Conservation (phyloP, 2,329 filamentous ascomycete genomes). For the Thermochaetoides dissita region DNA sequence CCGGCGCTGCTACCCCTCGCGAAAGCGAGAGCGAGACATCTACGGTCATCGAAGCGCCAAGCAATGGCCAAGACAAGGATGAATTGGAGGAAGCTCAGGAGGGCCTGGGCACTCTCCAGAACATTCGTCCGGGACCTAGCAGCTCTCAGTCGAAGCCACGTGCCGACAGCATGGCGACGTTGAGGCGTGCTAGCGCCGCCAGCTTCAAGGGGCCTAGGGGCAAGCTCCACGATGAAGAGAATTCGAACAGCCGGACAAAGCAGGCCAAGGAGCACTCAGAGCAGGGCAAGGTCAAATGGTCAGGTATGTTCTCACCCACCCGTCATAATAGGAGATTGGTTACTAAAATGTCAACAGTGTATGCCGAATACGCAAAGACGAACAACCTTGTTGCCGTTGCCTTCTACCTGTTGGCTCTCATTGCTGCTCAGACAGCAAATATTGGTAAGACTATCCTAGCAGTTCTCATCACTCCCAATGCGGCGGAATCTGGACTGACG, state of each 20-base stretch:
- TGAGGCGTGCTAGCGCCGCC: conserved; percentile 80
- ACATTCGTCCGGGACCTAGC: conserved; percentile 45
- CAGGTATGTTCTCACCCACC: conserved; percentile 24
- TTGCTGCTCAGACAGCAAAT: conserved; percentile 68
- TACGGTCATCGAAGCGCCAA: conserved; percentile 39
- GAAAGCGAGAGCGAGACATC: conserved; percentile 42
- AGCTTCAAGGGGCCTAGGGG: conserved; percentile 79
- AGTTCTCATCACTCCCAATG: no score
- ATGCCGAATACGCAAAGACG: conserved; percentile 84
- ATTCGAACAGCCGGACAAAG: conserved; percentile 59
- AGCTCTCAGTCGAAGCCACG: conserved; percentile 36
- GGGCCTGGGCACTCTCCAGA: conserved; percentile 57
- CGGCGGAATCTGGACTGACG: no score
- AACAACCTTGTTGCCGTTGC: conserved; percentile 76
- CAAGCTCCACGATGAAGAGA: conserved; percentile 74
- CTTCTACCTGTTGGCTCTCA: conserved; percentile 63
- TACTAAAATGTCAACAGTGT: conserved; percentile 39
- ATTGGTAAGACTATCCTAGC: conserved; percentile 43
- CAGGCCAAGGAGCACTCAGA: conserved; percentile 80
- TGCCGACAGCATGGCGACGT: conserved; percentile 59
- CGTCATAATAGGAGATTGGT: background rate
- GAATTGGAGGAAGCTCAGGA: conserved; percentile 70
- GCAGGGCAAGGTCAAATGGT: conserved; percentile 97
- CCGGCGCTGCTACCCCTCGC: conserved; percentile 18
- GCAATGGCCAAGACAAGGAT: conserved; percentile 39